A percentile compares a stretch with the other conserved stretches of the same genome.
phyloP scores from a whole-genome alignment of 495 filamentous ascomycete genomes.

The Baudoinia panamericana region DNA sequence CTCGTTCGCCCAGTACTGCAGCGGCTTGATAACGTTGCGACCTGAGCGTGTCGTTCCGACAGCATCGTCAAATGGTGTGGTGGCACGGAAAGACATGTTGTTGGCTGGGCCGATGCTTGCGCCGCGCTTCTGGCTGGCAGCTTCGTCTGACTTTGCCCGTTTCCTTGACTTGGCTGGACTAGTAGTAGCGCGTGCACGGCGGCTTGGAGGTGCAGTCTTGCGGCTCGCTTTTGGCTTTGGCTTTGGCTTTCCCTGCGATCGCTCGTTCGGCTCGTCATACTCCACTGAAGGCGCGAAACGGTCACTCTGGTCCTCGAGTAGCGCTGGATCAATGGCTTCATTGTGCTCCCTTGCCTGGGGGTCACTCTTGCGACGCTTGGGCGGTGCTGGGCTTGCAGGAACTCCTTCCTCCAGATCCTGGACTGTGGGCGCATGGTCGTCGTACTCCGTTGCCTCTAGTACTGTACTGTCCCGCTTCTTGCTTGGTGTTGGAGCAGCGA shows the following conservation, averaged over 20 bases:
- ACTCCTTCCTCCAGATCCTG: too few relatives aligned
- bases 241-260: constrained; percentile 3
- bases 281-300: too few relatives aligned
- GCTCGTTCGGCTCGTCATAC: neutral
- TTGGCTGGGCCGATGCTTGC: constrained; percentile 35
- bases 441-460: too few relatives aligned
- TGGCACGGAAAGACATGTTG: constrained; percentile 57
- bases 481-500: too few relatives aligned
- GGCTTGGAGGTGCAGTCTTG: too few relatives aligned
- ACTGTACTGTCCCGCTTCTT: constrained; percentile 14
- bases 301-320: constrained; percentile 4
- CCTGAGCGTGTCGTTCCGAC: constrained; percentile 42
- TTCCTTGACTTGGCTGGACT: constrained; percentile 9
- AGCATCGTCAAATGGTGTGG: constrained; percentile 43
- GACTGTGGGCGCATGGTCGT: too few relatives aligned
- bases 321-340: constrained; percentile 6
- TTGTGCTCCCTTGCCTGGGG: constrained; percentile 3
- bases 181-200: neutral
- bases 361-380: constrained; percentile 13
- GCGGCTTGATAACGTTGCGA: constrained; percentile 51
- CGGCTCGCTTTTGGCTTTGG: constrained; percentile 11
- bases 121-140: too few relatives aligned
- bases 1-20: constrained; percentile 84
- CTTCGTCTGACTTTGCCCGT: too few relatives aligned
- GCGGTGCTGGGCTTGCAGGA: constrained; percentile 12